phyloP scores from a whole-genome alignment of 2,329 filamentous ascomycete genomes.

The Colletotrichum phormii region DNA sequence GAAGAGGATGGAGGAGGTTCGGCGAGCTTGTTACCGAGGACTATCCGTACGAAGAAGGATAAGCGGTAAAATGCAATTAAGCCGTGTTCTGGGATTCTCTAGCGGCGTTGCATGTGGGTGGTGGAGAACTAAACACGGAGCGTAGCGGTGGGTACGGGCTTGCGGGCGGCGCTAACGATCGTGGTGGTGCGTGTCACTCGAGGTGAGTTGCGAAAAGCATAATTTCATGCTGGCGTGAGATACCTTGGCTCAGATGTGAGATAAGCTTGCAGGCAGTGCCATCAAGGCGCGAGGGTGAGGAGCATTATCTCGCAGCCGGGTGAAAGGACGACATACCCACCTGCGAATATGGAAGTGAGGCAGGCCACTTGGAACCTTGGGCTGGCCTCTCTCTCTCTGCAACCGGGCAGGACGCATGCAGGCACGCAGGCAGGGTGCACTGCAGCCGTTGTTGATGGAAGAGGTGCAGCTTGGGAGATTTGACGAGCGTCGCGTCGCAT shows the following conservation, averaged over 20 bases:
- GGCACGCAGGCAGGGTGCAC: constrained; percentile 8
- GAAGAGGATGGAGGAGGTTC: constrained; percentile 31
- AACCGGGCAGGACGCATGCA: constrained; percentile 1
- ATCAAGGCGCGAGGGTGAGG: background rate
- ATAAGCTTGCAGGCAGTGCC: constrained; percentile 18
- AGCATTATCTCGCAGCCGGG: constrained; percentile 25
- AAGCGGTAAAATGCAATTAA: constrained; percentile 33
- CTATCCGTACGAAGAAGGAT: constrained; percentile 8
- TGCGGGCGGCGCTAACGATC: constrained; percentile 21
- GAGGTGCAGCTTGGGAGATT: constrained; percentile 1
- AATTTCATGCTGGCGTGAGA: constrained; percentile 21
- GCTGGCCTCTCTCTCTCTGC: background rate
- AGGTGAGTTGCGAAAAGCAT: constrained; percentile 24
- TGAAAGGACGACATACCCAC: constrained; percentile 1
- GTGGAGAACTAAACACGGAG: constrained; percentile 9
- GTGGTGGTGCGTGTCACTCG: constrained; percentile 28
- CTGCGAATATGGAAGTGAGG: background rate
- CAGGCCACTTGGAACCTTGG: background rate
- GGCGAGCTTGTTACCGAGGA: constrained; percentile 24
- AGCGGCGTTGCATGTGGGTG: constrained; percentile 25
- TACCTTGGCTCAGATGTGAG: constrained; percentile 18
- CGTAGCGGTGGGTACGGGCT: constrained; percentile 17
- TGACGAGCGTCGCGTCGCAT: constrained; percentile 20
- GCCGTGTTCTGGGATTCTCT: constrained; percentile 7
- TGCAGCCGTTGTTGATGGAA: constrained; percentile 21